phyloP scores from a whole-genome alignment of 306 rosid genomes.

The Cucurbita ficifolia region DNA sequence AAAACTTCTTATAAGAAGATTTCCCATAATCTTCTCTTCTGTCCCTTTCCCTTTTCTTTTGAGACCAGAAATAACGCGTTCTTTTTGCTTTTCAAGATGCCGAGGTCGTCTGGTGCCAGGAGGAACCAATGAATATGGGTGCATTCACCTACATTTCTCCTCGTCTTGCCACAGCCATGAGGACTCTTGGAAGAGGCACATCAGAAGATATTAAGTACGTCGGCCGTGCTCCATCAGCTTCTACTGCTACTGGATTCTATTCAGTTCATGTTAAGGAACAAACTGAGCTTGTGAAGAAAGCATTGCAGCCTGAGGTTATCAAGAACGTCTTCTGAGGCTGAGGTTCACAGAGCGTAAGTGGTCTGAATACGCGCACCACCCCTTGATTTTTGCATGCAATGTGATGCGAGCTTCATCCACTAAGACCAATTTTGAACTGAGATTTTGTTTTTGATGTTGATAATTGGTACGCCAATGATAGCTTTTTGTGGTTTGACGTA shows the following conservation, averaged over 20 bases:
- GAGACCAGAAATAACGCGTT: neutral
- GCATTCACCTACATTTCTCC: constrained; percentile 58
- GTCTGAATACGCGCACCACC: neutral
- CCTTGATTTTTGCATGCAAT: neutral
- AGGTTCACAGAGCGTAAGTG: neutral
- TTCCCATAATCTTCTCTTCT: neutral
- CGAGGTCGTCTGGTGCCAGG: constrained; percentile 94
- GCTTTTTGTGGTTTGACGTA: neutral
- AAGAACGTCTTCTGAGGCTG: constrained; percentile 12
- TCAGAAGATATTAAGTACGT: constrained; percentile 55
- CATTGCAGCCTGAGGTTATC: constrained; percentile 53
- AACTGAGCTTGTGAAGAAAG: constrained; percentile 59
- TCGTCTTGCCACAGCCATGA: constrained; percentile 65
- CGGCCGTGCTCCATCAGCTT: constrained; percentile 89
- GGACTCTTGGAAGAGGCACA: constrained; percentile 52
- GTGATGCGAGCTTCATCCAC: neutral
- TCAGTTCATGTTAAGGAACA: constrained; percentile 77
- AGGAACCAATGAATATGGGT: constrained; percentile 99
- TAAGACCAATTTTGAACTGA: constrained; percentile 5
- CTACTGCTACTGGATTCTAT: constrained; percentile 84
- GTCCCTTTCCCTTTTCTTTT: too few species aligned
- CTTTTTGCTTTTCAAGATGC: constrained; percentile 44
- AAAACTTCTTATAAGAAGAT: neutral
- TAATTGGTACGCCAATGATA: neutral
- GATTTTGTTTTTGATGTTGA: neutral